Percentiles rank a stretch among this genome's conserved stretches.
phyloP scores from a whole-genome alignment of 345 rosid species.

The Psidium guajava region DNA sequence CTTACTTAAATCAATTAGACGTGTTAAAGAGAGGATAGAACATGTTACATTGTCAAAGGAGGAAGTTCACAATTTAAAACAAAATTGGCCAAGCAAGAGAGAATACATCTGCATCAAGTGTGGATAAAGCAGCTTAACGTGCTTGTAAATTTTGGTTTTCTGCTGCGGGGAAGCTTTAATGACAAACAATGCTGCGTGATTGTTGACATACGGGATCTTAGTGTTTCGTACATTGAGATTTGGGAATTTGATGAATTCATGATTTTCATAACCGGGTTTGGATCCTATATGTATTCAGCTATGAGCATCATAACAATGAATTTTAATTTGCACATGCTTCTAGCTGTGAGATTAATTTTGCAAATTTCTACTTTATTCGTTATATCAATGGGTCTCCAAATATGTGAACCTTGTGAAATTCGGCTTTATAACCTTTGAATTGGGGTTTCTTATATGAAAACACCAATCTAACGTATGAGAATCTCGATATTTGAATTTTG shows the following conservation, averaged over 20 bases:
- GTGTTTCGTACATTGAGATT: background rate
- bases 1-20: background rate
- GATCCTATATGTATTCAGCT: background rate
- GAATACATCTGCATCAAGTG: background rate
- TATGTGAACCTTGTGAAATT: background rate
- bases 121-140: background rate
- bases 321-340: background rate
- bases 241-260: background rate
- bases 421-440: background rate
- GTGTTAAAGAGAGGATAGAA: background rate
- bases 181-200: background rate
- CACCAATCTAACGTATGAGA: background rate
- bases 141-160: background rate
- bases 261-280: background rate
- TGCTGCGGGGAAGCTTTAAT: background rate
- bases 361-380: background rate
- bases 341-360: background rate
- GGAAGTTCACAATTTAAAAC: background rate
- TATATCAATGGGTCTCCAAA: background rate
- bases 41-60: background rate
- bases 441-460: background rate
- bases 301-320: background rate
- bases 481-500: background rate
- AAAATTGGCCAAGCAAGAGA: background rate
- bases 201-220: background rate